Percentiles rank a stretch among this genome's conserved stretches.
Evolutionary conservation across 768 basidiomycete species (phyloP).

Genomic region (Lentinula aciculospora): DNA sequence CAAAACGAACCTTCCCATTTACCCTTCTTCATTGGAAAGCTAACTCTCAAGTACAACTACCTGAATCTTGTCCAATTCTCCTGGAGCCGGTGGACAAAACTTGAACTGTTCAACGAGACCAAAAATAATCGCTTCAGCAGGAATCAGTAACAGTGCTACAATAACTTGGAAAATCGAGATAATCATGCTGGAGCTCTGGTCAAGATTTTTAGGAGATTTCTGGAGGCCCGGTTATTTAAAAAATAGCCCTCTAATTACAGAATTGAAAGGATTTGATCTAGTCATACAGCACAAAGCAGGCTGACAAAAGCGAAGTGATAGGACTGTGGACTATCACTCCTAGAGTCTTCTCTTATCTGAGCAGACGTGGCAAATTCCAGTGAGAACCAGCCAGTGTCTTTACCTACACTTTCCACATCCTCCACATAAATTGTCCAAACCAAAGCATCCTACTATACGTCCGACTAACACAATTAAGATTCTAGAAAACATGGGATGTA

Average conservation of each 20-base stretch:
- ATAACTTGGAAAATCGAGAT: neutral
- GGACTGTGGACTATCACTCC: too few relatives aligned
- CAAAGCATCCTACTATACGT: too few relatives aligned
- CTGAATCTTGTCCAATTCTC: conserved; percentile 3
- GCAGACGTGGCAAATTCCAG: too few relatives aligned
- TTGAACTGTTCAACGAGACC: conserved; percentile 31
- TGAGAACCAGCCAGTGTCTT: too few relatives aligned
- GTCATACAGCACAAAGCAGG: too few relatives aligned
- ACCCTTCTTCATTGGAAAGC: neutral
- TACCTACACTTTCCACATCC: neutral
- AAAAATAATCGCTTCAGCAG: conserved; percentile 26
- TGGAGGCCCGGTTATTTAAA: neutral
- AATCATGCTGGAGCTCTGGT: neutral
- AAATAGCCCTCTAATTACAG: neutral
- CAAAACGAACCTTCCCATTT: neutral
- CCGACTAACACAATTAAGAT: too few relatives aligned
- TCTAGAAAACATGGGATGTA: neutral
- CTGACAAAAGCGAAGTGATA: too few relatives aligned
- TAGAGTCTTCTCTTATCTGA: too few relatives aligned
- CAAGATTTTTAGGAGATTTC: neutral
- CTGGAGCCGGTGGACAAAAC: conserved; percentile 20
- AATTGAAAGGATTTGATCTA: neutral
- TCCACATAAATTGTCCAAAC: neutral
- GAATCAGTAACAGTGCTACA: neutral
- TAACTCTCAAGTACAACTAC: neutral